These are phyloP conservation scores for Pseudomicrostroma phylloplanum DNA, from an alignment of 1,284 basidiomycete species.

Conservation along the genomic window DNA sequence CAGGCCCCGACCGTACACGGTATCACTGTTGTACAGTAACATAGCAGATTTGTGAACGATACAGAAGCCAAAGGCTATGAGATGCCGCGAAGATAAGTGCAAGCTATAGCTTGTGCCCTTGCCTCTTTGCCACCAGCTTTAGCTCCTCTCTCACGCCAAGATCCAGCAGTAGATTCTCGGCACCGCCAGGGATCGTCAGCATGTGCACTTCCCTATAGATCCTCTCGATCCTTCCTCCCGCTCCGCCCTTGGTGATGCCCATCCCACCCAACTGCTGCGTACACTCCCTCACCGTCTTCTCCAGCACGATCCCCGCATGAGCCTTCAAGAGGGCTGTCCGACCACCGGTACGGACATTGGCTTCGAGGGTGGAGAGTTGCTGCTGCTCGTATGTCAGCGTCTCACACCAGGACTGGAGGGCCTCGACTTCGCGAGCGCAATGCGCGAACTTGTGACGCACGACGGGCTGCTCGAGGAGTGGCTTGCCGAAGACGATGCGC, in stretches of 20 bases:
- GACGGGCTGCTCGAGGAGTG: slow-evolving; percentile 41
- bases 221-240: slow-evolving; percentile 38
- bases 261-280: slow-evolving; percentile 36
- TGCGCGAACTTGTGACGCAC: slow-evolving; percentile 41
- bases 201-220: slow-evolving; percentile 37
- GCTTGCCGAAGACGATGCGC: slow-evolving; percentile 34
- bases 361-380: slow-evolving; percentile 24
- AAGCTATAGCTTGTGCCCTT: background rate
- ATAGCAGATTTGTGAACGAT: no score
- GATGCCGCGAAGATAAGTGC: background rate
- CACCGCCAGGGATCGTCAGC: slow-evolving; percentile 32
- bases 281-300: slow-evolving; percentile 30
- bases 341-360: slow-evolving; percentile 26
- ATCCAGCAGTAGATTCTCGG: slow-evolving; percentile 37
- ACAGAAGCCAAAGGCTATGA: no score
- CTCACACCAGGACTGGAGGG: slow-evolving; percentile 37
- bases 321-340: slow-evolving; percentile 37
- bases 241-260: slow-evolving; percentile 35
- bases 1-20: no score
- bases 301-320: slow-evolving; percentile 38
- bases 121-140: slow-evolving; percentile 19
- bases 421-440: slow-evolving; percentile 41
- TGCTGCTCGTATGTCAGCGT: slow-evolving; percentile 31
- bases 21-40: no score
- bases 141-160: slow-evolving; percentile 37